phyloP scores from a whole-genome alignment of 306 rosid genomes.

The Myrica gale region DNA sequence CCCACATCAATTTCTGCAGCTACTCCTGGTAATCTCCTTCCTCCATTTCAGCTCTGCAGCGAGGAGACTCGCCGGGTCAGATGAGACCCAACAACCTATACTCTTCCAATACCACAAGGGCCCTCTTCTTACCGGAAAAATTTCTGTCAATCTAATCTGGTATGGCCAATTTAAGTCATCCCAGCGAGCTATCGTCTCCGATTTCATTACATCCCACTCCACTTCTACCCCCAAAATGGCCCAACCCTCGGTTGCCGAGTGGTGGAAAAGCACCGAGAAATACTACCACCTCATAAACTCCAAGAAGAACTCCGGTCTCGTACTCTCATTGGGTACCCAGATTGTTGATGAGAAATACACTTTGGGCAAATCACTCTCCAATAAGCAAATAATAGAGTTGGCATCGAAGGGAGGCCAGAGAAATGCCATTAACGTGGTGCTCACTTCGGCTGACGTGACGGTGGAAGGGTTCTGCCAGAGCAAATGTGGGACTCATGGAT shows the following conservation, averaged over 20 bases:
- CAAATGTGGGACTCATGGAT: slow-evolving; percentile 54
- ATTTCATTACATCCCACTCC: slow-evolving; percentile 62
- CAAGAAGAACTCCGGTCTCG: slow-evolving; percentile 22
- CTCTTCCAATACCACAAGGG: slow-evolving; percentile 76
- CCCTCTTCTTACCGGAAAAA: slow-evolving; percentile 51
- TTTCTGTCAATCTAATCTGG: slow-evolving; percentile 67
- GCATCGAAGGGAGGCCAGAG: slow-evolving; percentile 45
- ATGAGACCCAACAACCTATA: slow-evolving; percentile 33
- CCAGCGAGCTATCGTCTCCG: slow-evolving; percentile 55
- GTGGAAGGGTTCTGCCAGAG: slow-evolving; percentile 60
- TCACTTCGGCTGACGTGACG: slow-evolving; percentile 49
- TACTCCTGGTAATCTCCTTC: slow-evolving; percentile 26
- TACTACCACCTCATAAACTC: slow-evolving; percentile 35
- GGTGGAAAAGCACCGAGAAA: slow-evolving; percentile 51
- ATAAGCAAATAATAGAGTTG: slow-evolving; percentile 26
- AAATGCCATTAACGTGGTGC: slow-evolving; percentile 47
- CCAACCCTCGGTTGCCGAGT: slow-evolving; percentile 53
- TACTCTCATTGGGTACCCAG: slow-evolving; percentile 43
- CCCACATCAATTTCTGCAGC: slow-evolving; percentile 1
- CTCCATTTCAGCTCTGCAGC: slow-evolving; percentile 44
- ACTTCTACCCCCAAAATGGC: slow-evolving; percentile 24
- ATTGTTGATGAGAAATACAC: slow-evolving; percentile 35
- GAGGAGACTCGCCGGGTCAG: slow-evolving; percentile 32
- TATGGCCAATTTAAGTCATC: slow-evolving; percentile 68
- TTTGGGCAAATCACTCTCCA: slow-evolving; percentile 53